Conservation (phyloP, 257 asterid species). For the Solanum microdontum region DNA sequence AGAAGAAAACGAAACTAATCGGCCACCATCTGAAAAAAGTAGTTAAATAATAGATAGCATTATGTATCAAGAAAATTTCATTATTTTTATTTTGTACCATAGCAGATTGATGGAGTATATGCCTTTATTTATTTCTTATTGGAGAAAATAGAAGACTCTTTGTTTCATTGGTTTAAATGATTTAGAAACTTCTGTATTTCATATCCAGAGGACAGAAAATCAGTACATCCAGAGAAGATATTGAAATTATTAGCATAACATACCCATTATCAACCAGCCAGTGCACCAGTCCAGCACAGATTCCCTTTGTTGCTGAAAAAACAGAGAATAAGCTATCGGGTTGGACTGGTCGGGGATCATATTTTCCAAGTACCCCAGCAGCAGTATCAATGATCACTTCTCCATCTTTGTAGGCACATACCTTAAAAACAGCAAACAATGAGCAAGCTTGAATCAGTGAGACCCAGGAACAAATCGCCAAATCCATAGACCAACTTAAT, state of each 20-base stretch:
- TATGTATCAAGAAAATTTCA: not conserved
- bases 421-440: constrained; percentile 27
- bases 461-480: not conserved
- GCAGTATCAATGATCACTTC: constrained; percentile 92
- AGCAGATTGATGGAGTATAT: not conserved
- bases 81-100: not conserved
- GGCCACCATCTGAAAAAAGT: not conserved
- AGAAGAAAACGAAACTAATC: not conserved
- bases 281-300: constrained; percentile 88
- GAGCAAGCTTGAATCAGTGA: not conserved
- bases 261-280: constrained; percentile 94
- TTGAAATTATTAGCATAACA: constrained; percentile 6
- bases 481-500: not conserved
- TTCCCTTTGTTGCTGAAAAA: constrained; percentile 87
- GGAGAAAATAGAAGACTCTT: not conserved
- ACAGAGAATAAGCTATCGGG: constrained; percentile 94
- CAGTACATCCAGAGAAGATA: not conserved
- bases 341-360: constrained; percentile 97
- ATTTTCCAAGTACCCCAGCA: constrained; percentile 96
- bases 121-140: not conserved
- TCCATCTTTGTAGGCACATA: constrained; percentile 97
- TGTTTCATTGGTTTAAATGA: not conserved
- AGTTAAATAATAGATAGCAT: not conserved
- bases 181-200: not conserved
- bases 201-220: not conserved